Percentiles rank a stretch among this genome's conserved stretches.
phyloP scores from a whole-genome alignment of 2,329 filamentous ascomycete genomes.

The Neophaeococcomyces aloes region DNA sequence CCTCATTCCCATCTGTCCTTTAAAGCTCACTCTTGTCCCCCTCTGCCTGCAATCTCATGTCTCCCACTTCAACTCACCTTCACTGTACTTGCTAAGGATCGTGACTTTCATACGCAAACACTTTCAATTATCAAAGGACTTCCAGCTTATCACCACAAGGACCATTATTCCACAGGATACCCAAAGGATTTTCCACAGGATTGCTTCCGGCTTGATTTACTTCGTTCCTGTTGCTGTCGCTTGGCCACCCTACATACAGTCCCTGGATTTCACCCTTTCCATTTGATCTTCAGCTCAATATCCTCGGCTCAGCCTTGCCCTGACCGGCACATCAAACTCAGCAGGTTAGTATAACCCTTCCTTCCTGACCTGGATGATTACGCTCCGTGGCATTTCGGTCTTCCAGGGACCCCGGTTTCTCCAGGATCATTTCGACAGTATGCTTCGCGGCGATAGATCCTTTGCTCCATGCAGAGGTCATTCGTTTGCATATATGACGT shows the following conservation, averaged over 20 bases:
- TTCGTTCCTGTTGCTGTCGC: constrained; percentile 3
- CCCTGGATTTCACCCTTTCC: neutral
- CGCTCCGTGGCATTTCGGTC: neutral
- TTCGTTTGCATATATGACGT: neutral
- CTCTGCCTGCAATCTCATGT: neutral
- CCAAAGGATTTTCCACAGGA: constrained; percentile 7
- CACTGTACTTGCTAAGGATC: constrained; percentile 5
- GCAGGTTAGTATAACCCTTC: constrained; percentile 7
- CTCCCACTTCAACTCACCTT: neutral
- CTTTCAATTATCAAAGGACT: constrained; percentile 3
- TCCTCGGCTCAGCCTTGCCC: constrained; percentile 1
- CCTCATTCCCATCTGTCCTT: constrained; percentile 1
- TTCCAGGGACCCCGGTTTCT: neutral
- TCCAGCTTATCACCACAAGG: neutral
- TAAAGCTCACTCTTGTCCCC: neutral
- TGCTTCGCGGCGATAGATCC: neutral
- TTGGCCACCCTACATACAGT: neutral
- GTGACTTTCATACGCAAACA: constrained; percentile 5
- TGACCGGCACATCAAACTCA: neutral
- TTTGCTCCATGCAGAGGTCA: neutral
- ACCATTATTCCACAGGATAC: constrained; percentile 1
- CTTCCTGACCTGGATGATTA: neutral
- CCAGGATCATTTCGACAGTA: neutral
- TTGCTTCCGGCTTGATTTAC: neutral
- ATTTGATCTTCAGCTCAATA: neutral